Evolutionary conservation across 2,329 filamentous ascomycete species (phyloP).

Genomic region (Arthrobotrys pseudoclavata): DNA sequence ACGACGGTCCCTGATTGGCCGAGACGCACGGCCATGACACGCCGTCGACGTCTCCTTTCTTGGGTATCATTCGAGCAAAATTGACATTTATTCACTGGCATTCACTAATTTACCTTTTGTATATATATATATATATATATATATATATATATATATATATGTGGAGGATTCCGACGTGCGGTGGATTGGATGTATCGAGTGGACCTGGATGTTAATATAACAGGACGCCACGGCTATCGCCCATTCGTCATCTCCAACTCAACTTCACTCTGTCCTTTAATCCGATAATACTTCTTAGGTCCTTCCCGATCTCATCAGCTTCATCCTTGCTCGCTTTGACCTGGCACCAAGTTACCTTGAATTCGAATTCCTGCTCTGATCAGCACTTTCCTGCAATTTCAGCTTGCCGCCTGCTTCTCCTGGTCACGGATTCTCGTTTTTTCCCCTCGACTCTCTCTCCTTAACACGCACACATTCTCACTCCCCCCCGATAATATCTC

Average conservation of each 20-base stretch:
- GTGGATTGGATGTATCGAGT: neutral
- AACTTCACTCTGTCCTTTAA: neutral
- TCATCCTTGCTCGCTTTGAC: no score
- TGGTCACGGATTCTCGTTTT: neutral
- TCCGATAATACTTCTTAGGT: neutral
- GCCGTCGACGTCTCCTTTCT: no score
- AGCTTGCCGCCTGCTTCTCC: constrained; percentile 19
- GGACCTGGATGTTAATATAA: neutral
- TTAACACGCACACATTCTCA: neutral
- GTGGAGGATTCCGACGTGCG: constrained; percentile 2
- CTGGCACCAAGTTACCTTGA: neutral
- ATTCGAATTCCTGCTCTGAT: constrained; percentile 15
- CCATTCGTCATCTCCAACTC: constrained; percentile 14
- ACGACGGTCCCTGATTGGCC: constrained; percentile 8
- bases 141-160: neutral
- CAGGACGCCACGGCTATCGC: constrained; percentile 4
- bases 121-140: neutral
- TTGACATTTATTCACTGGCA: no score
- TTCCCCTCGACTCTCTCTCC: neutral
- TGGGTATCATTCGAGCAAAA: no score
- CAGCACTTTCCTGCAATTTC: constrained; percentile 5
- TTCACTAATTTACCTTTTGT: no score
- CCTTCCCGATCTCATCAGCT: neutral
- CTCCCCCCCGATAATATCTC: neutral
- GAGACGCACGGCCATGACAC: neutral